Conservation (phyloP, 768 basidiomycete genomes). For the Rhodotorula diobovata region DNA sequence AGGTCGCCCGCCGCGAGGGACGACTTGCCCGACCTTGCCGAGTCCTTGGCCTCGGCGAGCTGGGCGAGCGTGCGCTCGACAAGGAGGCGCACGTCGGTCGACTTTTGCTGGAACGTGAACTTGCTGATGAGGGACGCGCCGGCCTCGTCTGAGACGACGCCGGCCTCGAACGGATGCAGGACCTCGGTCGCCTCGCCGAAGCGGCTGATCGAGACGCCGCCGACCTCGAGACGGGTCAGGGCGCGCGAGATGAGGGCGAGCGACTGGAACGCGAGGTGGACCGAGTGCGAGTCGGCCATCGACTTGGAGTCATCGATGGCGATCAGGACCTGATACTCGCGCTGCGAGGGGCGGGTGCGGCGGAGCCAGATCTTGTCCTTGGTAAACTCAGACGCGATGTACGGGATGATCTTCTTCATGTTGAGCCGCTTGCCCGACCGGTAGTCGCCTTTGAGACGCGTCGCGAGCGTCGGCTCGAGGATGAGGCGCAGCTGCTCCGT, state of each 20-base stretch:
- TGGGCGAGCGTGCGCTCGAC: conserved; percentile 59
- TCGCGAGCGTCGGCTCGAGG: conserved; percentile 88
- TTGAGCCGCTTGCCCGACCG: conserved; percentile 95
- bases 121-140: conserved; percentile 74
- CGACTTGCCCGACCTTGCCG: conserved; percentile 55
- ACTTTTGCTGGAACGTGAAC: conserved; percentile 83
- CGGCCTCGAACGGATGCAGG: conserved; percentile 76
- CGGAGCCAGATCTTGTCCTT: conserved; percentile 99
- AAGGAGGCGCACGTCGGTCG: conserved; percentile 78
- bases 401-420: conserved; percentile 97
- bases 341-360: conserved; percentile 82
- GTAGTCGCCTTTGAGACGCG: conserved; percentile 91
- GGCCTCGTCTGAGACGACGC: conserved; percentile 71
- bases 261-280: conserved; percentile 90
- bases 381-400: conserved; percentile 97
- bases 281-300: conserved; percentile 87
- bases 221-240: conserved; percentile 83
- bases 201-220: conserved; percentile 84
- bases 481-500: conserved; percentile 96
- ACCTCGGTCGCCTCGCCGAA: conserved; percentile 87
- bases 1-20: conserved; percentile 64
- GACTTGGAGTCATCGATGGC: conserved; percentile 94
- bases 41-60: conserved; percentile 67
- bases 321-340: conserved; percentile 92
- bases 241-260: conserved; percentile 87